Percentiles rank a stretch among this genome's conserved stretches.
Conservation (phyloP, 148 eudicot genomes). For the Heliosperma pusillum region DNA sequence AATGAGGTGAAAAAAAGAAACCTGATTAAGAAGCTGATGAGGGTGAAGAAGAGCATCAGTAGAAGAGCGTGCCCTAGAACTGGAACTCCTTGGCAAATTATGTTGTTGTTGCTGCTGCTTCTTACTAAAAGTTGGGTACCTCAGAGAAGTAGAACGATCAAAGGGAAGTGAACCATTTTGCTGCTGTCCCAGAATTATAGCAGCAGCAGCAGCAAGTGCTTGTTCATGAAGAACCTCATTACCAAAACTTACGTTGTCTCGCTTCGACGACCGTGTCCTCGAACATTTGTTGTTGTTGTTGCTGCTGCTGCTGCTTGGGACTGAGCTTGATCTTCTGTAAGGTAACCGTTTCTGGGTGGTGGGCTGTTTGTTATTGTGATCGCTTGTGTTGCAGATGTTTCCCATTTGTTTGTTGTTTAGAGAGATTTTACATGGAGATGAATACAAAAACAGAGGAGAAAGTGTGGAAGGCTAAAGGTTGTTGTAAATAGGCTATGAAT, state of each 20-base stretch:
- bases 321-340: conserved; percentile 33
- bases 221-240: conserved; percentile 50
- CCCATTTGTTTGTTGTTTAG: conserved; percentile 39
- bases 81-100: conserved; percentile 62
- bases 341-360: conserved; percentile 32
- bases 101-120: conserved; percentile 29
- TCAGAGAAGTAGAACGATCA: conserved; percentile 67
- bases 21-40: conserved; percentile 77
- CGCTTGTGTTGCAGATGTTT: conserved; percentile 34
- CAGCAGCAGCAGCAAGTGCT: conserved; percentile 63
- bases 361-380: conserved; percentile 14
- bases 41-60: conserved; percentile 82
- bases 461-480: neutral
- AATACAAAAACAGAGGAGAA: neutral
- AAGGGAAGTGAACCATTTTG: conserved; percentile 40
- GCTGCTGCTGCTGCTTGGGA: conserved; percentile 18
- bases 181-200: conserved; percentile 48
- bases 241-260: conserved; percentile 35
- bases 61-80: conserved; percentile 62
- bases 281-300: conserved; percentile 42
- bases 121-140: conserved; percentile 36
- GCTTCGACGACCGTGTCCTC: conserved; percentile 50
- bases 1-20: conserved; percentile 3
- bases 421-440: neutral
- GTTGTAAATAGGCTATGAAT: neutral